Percentiles rank a stretch among this genome's conserved stretches.
phyloP scores from a whole-genome alignment of 1,284 basidiomycete genomes.

The Cutaneotrichosporon spelunceum region DNA sequence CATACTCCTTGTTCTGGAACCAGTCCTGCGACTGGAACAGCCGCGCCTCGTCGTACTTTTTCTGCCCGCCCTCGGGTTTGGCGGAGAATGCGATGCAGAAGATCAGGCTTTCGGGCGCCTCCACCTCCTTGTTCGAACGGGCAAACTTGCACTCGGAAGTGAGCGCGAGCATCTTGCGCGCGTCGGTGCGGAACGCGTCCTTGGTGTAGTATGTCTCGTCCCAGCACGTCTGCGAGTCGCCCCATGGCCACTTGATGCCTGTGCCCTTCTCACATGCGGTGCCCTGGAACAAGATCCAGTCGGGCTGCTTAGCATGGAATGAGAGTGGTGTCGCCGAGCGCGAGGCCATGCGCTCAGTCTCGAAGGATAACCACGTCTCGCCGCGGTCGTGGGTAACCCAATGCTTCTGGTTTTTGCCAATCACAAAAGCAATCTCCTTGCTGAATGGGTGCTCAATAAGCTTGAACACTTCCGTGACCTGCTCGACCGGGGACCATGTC shows the following conservation, averaged over 20 bases:
- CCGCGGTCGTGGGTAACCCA: conserved; percentile 83
- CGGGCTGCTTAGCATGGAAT: conserved; percentile 78
- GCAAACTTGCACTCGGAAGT: conserved; percentile 80
- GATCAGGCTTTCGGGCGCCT: conserved; percentile 67
- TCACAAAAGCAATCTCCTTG: conserved; percentile 75
- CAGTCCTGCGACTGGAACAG: conserved; percentile 80
- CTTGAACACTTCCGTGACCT: conserved; percentile 66
- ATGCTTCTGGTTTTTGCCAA: conserved; percentile 68
- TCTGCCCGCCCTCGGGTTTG: conserved; percentile 54
- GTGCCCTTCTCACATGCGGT: conserved; percentile 60
- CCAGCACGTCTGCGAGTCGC: conserved; percentile 65
- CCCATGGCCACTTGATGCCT: conserved; percentile 58
- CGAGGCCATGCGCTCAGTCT: conserved; percentile 63
- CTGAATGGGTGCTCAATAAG: conserved; percentile 86
- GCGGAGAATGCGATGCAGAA: conserved; percentile 72
- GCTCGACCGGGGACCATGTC: conserved; percentile 64
- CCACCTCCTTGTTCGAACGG: conserved; percentile 72
- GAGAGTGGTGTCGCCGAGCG: conserved; percentile 64
- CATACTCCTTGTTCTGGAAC: conserved; percentile 63
- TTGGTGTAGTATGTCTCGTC: conserved; percentile 88
- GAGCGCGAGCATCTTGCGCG: conserved; percentile 63
- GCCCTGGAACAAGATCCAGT: conserved; percentile 79
- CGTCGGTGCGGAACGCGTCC: conserved; percentile 66
- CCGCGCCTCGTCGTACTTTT: conserved; percentile 62
- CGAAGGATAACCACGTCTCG: conserved; percentile 75